Conservation (phyloP, 345 rosid species). For the Syzygium grande region DNA sequence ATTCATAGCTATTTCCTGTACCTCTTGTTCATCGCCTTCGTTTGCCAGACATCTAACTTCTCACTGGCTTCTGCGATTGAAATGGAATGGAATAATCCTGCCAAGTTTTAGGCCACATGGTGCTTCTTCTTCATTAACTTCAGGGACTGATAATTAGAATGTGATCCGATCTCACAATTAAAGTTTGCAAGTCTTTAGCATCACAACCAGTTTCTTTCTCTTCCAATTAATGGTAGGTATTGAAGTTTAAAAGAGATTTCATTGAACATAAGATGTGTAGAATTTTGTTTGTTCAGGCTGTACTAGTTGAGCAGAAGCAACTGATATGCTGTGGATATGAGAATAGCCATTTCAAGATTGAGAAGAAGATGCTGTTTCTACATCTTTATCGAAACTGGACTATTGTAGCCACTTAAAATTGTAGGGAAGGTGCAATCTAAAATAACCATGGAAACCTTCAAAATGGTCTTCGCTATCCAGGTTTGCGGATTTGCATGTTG, state of each 20-base stretch:
- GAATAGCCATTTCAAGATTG: background rate
- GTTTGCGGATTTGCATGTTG: background rate
- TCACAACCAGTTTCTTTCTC: background rate
- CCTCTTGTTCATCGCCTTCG: background rate
- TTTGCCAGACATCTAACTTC: background rate
- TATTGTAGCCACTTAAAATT: background rate
- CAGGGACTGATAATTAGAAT: background rate
- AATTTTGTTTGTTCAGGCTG: background rate
- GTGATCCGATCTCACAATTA: background rate
- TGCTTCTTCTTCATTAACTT: background rate
- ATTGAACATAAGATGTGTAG: background rate
- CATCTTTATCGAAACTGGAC: background rate
- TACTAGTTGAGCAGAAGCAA: background rate
- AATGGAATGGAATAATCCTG: background rate
- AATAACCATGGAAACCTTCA: background rate
- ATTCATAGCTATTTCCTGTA: background rate
- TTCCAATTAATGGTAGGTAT: background rate
- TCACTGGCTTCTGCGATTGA: background rate
- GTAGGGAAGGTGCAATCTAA: fast-evolving
- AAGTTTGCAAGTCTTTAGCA: background rate
- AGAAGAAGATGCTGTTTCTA: background rate
- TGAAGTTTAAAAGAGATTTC: background rate
- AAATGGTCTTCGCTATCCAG: background rate
- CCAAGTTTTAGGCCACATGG: background rate
- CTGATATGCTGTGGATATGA: background rate